Evolutionary conservation across 768 basidiomycete genomes (phyloP), one percentile per base, ranked within the genome.

Genomic region (Collybiopsis luxurians): DNA sequence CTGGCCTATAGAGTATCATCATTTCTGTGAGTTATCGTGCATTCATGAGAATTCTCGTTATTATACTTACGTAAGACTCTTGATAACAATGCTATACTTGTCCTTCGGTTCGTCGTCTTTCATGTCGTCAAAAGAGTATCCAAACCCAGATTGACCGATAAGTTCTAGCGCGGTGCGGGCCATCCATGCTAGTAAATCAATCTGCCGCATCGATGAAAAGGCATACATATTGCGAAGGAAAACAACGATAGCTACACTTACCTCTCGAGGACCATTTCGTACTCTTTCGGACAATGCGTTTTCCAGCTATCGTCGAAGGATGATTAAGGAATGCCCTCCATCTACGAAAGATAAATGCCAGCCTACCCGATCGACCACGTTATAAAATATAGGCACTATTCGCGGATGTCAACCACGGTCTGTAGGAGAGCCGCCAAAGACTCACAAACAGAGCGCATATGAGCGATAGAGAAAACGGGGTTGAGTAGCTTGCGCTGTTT

Each of bases 91-190:
- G 15, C 10, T 30, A 42, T 53, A 51, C 57, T 65, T 28, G 21
- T 52, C 61, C 57, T 53, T 55, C n/a, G 54, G 57, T 13, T 48
- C 45, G 7, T 64, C 65, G 19, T 65, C 64, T 21, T 43, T 53
- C 11, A 75, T 62, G 2, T 65, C 52, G 36, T 75, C 72, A 49
- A 75, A 75, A 1, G 73, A 72, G 47, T 67, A 69, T 0, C 75
- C 75, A 12, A 76, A 64, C 2, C 75, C 71, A 12, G 67, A 69
- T 60, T 73, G 71, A 2, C 73, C 73, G 40, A 77, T 68, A 38
- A 75, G 61, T 49, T 75, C 74, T 28, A 75, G 66, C n/a, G 74
- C 69, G 11, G 70, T 65, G 17, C 74, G 68, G 31, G 67, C 64
- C 64, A 71, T 66, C 73, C 73, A 76, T 2, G 49, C 52, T 24